These are phyloP conservation scores for Terana coerulea DNA, from an alignment of 768 basidiomycete species.

Conservation along the genomic window DNA sequence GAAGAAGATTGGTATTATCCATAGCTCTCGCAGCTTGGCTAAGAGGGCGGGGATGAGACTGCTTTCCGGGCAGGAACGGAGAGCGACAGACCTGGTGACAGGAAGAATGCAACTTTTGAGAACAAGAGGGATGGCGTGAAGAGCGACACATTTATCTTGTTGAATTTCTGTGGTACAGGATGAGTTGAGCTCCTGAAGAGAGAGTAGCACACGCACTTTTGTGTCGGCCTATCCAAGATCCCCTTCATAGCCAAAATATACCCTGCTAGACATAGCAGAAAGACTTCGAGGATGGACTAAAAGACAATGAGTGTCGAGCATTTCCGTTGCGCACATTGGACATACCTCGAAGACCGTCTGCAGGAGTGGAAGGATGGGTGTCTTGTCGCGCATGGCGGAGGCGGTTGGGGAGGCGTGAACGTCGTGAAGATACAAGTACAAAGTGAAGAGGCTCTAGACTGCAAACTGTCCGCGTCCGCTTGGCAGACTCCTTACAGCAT, in stretches of 20 bases:
- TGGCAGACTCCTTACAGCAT: too few species aligned
- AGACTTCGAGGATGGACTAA: slow-evolving; percentile 87
- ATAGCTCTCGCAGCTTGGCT: slow-evolving; percentile 79
- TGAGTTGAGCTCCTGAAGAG: background rate
- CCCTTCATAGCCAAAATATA: slow-evolving; percentile 75
- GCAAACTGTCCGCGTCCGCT: too few species aligned
- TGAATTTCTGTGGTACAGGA: slow-evolving; percentile 52
- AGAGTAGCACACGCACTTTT: slow-evolving; percentile 56
- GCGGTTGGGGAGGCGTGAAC: background rate
- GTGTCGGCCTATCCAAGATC: slow-evolving; percentile 85
- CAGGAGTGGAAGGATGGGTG: slow-evolving; percentile 44
- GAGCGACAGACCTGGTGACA: slow-evolving; percentile 53
- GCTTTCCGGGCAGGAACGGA: background rate
- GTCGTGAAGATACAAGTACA: background rate
- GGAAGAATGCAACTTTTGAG: slow-evolving; percentile 92
- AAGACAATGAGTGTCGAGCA: background rate
- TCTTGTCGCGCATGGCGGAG: slow-evolving; percentile 17
- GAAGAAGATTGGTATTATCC: slow-evolving; percentile 87
- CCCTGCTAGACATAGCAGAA: slow-evolving; percentile 80
- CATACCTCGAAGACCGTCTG: slow-evolving; percentile 57
- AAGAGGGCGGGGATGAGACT: background rate
- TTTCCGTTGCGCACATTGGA: background rate
- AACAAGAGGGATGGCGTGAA: slow-evolving; percentile 88
- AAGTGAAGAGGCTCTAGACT: background rate
- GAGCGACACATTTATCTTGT: slow-evolving; percentile 80